Evolutionary conservation across 2,329 filamentous ascomycete species (phyloP).

Genomic region (Thermothelomyces thermophilus): DNA sequence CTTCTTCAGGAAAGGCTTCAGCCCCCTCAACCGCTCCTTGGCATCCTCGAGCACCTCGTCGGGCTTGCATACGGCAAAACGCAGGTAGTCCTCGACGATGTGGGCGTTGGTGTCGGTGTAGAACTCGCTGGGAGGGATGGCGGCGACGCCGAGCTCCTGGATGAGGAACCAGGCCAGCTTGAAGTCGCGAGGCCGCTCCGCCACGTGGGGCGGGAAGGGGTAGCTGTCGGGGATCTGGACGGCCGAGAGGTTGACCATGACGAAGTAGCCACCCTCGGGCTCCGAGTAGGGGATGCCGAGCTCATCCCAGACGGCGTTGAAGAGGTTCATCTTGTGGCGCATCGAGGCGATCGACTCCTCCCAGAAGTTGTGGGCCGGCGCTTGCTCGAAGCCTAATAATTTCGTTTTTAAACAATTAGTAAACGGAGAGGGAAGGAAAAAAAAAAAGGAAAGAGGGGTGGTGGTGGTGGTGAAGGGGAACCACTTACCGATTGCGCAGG

Average conservation of each 20-base stretch:
- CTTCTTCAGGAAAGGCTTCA: conserved; percentile 61
- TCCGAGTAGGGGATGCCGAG: conserved; percentile 76
- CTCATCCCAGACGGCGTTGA: conserved; percentile 76
- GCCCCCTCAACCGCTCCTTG: conserved; percentile 64
- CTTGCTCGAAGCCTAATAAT: conserved; percentile 66
- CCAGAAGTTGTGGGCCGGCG: conserved; percentile 83
- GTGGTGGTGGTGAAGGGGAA: not conserved
- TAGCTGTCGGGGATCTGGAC: conserved; percentile 80
- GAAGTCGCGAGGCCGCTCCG: conserved; percentile 81
- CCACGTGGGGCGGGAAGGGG: conserved; percentile 83
- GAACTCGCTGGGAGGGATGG: conserved; percentile 95
- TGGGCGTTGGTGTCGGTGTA: conserved; percentile 80
- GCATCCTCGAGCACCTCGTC: conserved; percentile 76
- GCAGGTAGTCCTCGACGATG: conserved; percentile 85
- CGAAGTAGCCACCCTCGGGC: conserved; percentile 95
- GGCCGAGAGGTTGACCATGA: conserved; percentile 86
- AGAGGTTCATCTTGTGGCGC: conserved; percentile 79
- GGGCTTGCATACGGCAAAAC: conserved; percentile 95
- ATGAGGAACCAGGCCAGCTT: conserved; percentile 96
- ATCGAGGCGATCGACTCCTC: conserved; percentile 75
- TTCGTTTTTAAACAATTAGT: no score
- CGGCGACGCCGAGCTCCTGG: conserved; percentile 89
- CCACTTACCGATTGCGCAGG: conserved; percentile 63
- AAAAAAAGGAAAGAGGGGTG: not conserved
- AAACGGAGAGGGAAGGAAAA: not conserved